Evolutionary conservation across 257 asterid species (phyloP).

Genomic region (Salvia miltiorrhiza): DNA sequence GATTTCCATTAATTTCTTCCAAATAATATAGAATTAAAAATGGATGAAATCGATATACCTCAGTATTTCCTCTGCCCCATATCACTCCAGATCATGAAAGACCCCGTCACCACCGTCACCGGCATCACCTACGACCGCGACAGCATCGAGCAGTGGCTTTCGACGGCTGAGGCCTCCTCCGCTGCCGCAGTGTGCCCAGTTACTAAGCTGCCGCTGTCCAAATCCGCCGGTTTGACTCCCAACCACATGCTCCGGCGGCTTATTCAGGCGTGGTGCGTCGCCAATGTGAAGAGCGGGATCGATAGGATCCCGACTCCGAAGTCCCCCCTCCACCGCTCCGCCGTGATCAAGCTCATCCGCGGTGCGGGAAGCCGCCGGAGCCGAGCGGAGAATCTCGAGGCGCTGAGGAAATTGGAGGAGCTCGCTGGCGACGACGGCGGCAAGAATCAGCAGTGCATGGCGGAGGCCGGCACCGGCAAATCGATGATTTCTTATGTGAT

Average conservation of each 20-base stretch:
- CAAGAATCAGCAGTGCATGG: slow-evolving; percentile 48
- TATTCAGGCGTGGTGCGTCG: slow-evolving; percentile 78
- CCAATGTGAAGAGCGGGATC: slow-evolving; percentile 55
- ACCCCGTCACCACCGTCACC: slow-evolving; percentile 78
- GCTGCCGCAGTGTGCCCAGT: slow-evolving; percentile 50
- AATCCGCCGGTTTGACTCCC: slow-evolving; percentile 61
- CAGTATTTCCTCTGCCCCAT: slow-evolving; percentile 83
- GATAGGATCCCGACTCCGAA: slow-evolving; percentile 82
- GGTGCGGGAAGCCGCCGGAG: slow-evolving; percentile 22
- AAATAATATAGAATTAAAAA: background rate
- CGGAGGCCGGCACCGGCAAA: slow-evolving; percentile 52
- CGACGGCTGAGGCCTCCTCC: slow-evolving; percentile 14
- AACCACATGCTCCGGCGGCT: slow-evolving; percentile 82
- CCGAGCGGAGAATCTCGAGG: background rate
- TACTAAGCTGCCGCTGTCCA: slow-evolving; percentile 61
- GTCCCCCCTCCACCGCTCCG: slow-evolving; percentile 41
- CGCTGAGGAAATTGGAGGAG: slow-evolving; percentile 47
- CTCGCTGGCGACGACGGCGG: slow-evolving; percentile 52
- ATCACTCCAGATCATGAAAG: slow-evolving; percentile 85
- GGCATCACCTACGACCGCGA: slow-evolving; percentile 94
- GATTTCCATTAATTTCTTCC: background rate
- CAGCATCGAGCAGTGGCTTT: slow-evolving; percentile 74
- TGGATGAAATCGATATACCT: slow-evolving; percentile 74
- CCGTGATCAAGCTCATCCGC: slow-evolving; percentile 47
- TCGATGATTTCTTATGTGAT: slow-evolving; percentile 42